Evolutionary conservation across 1,139 yeast genomes (phyloP).

Genomic region (Candida glucosophila): DNA sequence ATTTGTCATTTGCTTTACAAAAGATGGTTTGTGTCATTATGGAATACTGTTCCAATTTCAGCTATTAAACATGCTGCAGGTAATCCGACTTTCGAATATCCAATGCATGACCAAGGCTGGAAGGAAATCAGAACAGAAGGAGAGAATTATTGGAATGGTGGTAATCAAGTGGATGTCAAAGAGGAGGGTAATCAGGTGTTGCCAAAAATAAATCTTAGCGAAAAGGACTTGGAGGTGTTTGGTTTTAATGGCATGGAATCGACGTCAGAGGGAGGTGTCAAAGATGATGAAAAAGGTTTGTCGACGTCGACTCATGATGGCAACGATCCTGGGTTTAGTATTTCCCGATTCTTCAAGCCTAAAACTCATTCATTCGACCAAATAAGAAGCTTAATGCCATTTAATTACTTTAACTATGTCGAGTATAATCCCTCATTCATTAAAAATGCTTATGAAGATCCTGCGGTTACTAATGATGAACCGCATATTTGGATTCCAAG

Average conservation of each 20-base stretch:
- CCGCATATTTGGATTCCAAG: conserved; percentile 65
- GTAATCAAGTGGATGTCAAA: conserved; percentile 33
- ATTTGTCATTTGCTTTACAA: conserved; percentile 49
- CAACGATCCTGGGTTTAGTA: no score
- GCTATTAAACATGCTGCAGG: conserved; percentile 57
- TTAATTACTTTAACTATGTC: conserved; percentile 31
- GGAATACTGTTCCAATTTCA: conserved; percentile 68
- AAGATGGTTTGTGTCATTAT: conserved; percentile 48
- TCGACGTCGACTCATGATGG: no score
- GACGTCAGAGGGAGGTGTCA: no score
- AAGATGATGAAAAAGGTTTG: no score
- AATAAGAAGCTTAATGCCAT: conserved; percentile 31
- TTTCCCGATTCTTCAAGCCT: conserved; percentile 34
- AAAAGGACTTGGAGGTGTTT: conserved; percentile 4
- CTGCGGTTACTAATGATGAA: conserved; percentile 50
- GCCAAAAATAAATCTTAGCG: conserved; percentile 1
- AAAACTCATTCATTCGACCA: conserved; percentile 30
- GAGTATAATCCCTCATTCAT: conserved; percentile 35
- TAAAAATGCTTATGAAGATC: conserved; percentile 55
- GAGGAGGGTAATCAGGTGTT: no score
- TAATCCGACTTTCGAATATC: conserved; percentile 37
- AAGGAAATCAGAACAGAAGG: conserved; percentile 51
- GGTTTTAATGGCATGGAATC: no score
- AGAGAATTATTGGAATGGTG: conserved; percentile 39
- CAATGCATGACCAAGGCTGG: conserved; percentile 55